Evolutionary conservation across 768 basidiomycete species (phyloP), one percentile per base, ranked within the genome.

Genomic region (Boletellus emodensis): DNA sequence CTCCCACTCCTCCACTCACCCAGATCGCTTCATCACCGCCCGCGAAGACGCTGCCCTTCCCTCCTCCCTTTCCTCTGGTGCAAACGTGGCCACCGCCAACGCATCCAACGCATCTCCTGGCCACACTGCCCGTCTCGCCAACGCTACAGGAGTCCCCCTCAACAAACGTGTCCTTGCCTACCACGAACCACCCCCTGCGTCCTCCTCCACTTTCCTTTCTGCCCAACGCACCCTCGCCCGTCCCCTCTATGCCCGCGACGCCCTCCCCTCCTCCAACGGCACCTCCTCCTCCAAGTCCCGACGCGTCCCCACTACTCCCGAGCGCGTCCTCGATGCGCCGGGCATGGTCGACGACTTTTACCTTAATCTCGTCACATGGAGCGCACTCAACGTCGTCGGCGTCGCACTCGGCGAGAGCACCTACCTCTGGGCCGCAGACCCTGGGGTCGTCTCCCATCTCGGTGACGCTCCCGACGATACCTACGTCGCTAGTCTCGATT

Each of bases 281-380:
- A 73, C 80, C 2, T 70, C 75, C 0, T 84, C 83, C 0, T 79
- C 81, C 57, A 90, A 90, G 64, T 77, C 85, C 6, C 79, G 95
- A 17, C 85, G 87, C 57, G 90, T 97, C 47, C 80, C 93, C 0
- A 88, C 89, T 0, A 82, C 84, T 20, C 91, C 95, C 0, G 90
- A 95, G 59, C 81, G 93, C n/a, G 93, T 97, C 8, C 78, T 99
- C 10, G 96, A 98, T 59, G 95, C 95, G 0, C 94, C 94, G 1
- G 91, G 91, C 6, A 85, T 90, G 77, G 78, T 84, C 10, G 93
- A 98, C 57, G 96, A 99, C 68, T 99, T 95, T 68, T 99, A 99
- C 64, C 82, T 99, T 62, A 99, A 98, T 67, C 76, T 99, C 46
- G 67, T 97, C 45, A 80, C 85, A 15, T 99, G 96, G 96, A 88